Evolutionary conservation across 2,329 filamentous ascomycete genomes (phyloP), one percentile per base, ranked within the genome.

Genomic region (Botrytis sinoallii): DNA sequence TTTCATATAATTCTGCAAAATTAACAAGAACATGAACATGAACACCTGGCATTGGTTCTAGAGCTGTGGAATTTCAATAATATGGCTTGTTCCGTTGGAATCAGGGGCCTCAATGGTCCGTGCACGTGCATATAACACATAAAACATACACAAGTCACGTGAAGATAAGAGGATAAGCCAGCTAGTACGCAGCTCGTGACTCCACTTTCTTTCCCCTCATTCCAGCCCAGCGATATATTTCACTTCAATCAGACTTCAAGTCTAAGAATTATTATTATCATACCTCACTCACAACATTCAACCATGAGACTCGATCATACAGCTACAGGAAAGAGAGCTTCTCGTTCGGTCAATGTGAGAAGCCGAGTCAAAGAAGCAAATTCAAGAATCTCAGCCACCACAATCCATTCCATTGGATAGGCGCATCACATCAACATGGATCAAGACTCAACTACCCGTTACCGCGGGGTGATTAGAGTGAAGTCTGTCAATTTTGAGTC

Each of bases 1-100:
- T 12, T 25, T 61, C 60, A 22, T 61, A 44, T 46, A 44, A 55
- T 7, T 60, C 25, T 42, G n/a, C 48, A n/a, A 65, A 55, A 64
- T 61, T 25, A 40, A 44, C 67, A 70, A 25, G 42, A 48, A 66
- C 64, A 35, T n/a, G 1, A 46, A 71, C 69, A 64, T 40, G 69
- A 65, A 71, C 69, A 71, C 59, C 69, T 71, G 69, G 69, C 69
- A 48, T 64, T 71, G 42, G 69, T 40, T 71, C 57, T 65, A 42
- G 40, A 46, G 55, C 52, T 44, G 38, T 42, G 18, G 22, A 55
- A 52, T 67, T 67, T 60, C 20, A 38, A n/a, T 29, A 8, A 12
- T 16, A 40, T 69, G 66, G 48, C 66, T 69, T 57, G n/a, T 69
- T 69, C 66, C 32, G 66, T 40, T 32, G 18, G 12, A 48, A 35